Conservation (phyloP, 1,284 basidiomycete species). For the Vanrija sp. region DNA sequence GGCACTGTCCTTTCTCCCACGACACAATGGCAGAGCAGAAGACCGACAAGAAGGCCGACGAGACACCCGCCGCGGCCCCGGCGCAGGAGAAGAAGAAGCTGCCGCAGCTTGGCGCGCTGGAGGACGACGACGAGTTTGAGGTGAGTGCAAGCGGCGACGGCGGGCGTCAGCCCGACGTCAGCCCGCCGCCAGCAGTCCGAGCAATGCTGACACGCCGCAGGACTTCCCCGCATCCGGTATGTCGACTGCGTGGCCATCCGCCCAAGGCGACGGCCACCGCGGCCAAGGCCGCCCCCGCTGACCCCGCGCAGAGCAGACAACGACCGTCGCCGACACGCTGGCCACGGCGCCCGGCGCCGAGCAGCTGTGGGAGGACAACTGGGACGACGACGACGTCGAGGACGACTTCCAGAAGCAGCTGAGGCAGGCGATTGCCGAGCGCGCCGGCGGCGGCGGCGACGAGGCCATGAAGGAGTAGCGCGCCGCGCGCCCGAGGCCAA, state of each 20-base stretch:
- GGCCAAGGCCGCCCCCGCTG: neutral
- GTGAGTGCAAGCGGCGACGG: conserved; percentile 38
- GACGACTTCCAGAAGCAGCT: conserved; percentile 95
- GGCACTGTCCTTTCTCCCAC: neutral
- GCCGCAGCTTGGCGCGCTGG: conserved; percentile 48
- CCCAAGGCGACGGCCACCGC: neutral
- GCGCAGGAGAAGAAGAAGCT: conserved; percentile 38
- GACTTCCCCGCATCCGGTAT: conserved; percentile 46
- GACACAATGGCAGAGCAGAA: conserved; percentile 11
- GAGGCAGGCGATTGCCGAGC: conserved; percentile 51
- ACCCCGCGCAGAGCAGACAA: conserved; percentile 24
- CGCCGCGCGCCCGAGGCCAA: neutral
- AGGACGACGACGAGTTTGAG: conserved; percentile 53
- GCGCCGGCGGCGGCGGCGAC: conserved; percentile 33
- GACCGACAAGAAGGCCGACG: conserved; percentile 12
- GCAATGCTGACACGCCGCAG: conserved; percentile 14
- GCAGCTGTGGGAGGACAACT: conserved; percentile 96
- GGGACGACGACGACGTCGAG: conserved; percentile 98
- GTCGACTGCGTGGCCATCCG: neutral
- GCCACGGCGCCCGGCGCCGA: conserved; percentile 25
- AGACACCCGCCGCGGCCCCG: conserved; percentile 2
- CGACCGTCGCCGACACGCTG: conserved; percentile 39
- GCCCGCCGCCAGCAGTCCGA: neutral
- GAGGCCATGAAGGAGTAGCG: conserved; percentile 43
- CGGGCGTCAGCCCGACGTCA: too few relatives aligned